Evolutionary conservation across 2,329 filamentous ascomycete genomes (phyloP), one percentile per base, ranked within the genome.

Genomic region (Trichoderma arundinaceum): DNA sequence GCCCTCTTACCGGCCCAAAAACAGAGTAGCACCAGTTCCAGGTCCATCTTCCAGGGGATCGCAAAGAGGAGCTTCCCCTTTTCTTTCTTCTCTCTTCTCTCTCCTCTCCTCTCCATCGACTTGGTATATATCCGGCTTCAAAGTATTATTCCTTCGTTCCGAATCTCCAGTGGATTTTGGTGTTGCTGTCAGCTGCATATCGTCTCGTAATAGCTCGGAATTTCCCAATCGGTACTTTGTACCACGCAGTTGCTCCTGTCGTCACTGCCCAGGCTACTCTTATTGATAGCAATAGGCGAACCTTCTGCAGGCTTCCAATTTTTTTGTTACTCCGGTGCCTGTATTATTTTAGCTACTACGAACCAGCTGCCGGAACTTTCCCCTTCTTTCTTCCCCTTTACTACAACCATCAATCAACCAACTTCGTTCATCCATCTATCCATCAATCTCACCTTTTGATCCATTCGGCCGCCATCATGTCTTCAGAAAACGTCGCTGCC

Each of bases 401-500:
- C 15, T 41, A 5, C 44, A 9, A 28, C 22, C 15, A 35, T 17
- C 52, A 41, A 41, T 19, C 44, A 41, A 1, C 15, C 33, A 3
- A 12, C 19, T 15, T 17, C 19, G 13, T 1, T 2, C 44, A 9
- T 49, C 17, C 12, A 2, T 22, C 17, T 28, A 8, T 28, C 6
- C 35, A 38, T 38, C 35, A 28, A 28, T 28, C 22, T 28, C 22
- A 28, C 22, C 4, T 54, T 15, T 12, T 51, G 33, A 17, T 53
- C 12, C 3, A 65, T 19, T 7, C 48, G 32, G 8, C 46, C 35
- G 32, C 59, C 64, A 69, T 61, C 68, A 77, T 77, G 75, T 69
- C 76, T 66, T 59, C 72, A 58, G 73, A 76, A 67, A 71, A 76
- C 52, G 51, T 66, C 54, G 22, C 68, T 28, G 22, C 68, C 32